phyloP scores from a whole-genome alignment of 257 asterid species.

The Marsdenia floribunda region DNA sequence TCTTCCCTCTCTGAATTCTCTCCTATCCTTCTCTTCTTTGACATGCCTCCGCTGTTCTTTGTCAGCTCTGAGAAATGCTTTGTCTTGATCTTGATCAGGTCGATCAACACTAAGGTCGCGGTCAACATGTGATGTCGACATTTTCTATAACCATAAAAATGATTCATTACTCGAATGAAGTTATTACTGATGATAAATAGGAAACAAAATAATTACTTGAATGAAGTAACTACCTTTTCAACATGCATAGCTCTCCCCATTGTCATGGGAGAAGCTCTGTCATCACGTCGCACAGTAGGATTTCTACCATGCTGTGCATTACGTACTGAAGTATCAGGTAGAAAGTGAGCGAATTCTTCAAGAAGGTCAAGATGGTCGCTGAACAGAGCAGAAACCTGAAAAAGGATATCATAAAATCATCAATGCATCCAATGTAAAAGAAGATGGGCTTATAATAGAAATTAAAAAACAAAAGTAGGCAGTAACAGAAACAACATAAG shows the following conservation, averaged over 20 bases:
- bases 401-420: constrained; percentile 13
- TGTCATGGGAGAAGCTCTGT: constrained; percentile 51
- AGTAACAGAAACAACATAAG: background rate
- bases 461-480: background rate
- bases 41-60: constrained; percentile 38
- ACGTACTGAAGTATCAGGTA: constrained; percentile 67
- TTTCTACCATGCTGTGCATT: constrained; percentile 44
- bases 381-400: constrained; percentile 85
- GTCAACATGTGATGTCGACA: constrained; percentile 41
- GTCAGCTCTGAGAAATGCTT: constrained; percentile 25
- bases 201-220: constrained; percentile 17
- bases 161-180: no score
- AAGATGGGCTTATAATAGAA: background rate
- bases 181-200: constrained; percentile 17
- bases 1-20: constrained; percentile 42
- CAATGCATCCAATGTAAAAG: background rate
- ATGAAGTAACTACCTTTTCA: constrained; percentile 53
- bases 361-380: constrained; percentile 81
- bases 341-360: constrained; percentile 84
- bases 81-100: constrained; percentile 37
- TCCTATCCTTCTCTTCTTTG: constrained; percentile 43
- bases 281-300: constrained; percentile 42
- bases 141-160: constrained; percentile 43
- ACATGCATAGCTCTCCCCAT: constrained; percentile 34
- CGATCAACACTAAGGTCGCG: constrained; percentile 36